These are phyloP conservation scores for Silene conica DNA, from an alignment of 148 eudicot species.

Conservation along the genomic window DNA sequence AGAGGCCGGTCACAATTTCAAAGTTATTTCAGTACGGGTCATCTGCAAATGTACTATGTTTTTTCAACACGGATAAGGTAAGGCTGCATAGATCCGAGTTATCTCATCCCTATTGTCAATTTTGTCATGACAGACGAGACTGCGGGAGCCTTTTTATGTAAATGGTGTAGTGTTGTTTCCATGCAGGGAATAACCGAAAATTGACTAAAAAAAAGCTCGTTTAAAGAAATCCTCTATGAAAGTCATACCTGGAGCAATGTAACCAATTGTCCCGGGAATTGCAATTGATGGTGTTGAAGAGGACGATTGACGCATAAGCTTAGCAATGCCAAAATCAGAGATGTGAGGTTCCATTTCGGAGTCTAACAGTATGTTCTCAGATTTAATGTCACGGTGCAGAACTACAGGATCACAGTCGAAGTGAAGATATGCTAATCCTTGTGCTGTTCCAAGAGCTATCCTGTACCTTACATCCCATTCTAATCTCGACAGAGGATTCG, in stretches of 20 bases:
- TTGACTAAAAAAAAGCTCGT: not conserved
- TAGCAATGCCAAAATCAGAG: constrained; percentile 87
- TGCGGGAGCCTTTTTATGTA: too few relatives aligned
- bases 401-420: constrained; percentile 69
- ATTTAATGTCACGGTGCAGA: constrained; percentile 75
- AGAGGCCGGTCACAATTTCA: not conserved
- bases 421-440: constrained; percentile 76
- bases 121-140: too few relatives aligned
- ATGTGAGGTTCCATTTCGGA: constrained; percentile 83
- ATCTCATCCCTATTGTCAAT: too few relatives aligned
- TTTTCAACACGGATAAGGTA: not conserved
- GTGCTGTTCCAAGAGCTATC: constrained; percentile 76
- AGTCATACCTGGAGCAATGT: constrained; percentile 88
- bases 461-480: constrained; percentile 56
- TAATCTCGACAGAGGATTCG: constrained; percentile 29
- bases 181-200: not conserved
- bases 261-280: constrained; percentile 69
- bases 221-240: not conserved
- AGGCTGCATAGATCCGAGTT: not conserved
- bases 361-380: constrained; percentile 72
- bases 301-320: constrained; percentile 56
- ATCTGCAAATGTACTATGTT: not conserved
- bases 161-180: too few relatives aligned
- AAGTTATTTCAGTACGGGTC: not conserved
- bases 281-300: constrained; percentile 34